Evolutionary conservation across 495 filamentous ascomycete genomes (phyloP), one percentile per base, ranked within the genome.

Genomic region (Talaromyces proteolyticus): DNA sequence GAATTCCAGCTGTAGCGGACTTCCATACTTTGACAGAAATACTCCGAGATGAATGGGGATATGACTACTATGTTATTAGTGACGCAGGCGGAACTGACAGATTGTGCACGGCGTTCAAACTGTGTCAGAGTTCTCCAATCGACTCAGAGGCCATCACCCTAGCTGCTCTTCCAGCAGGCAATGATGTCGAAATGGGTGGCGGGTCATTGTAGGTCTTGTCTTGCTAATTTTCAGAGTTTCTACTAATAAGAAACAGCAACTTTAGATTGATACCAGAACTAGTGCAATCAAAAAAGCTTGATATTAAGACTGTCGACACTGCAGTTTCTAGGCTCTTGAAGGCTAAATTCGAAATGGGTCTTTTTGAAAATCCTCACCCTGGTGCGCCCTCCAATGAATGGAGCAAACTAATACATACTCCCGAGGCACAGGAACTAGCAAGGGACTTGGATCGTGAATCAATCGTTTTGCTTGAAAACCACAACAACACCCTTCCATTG

Each of bases 151-250:
- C 80, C 2, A 67, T 88, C 3, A 78, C 74, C 5, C 58, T 71
- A 40, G 62, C 74, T 44, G 79, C 78, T 5, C 69, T 88, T 29
- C 77, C 76, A 4, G 82, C 85, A 12, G 84, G 85, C n/a, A 81
- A 79, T 42, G 83, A 87, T 51, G 77, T 84, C n/a, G 85, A 88
- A 55, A 87, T 88, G 85, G 84, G 84, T 26, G 85, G 85, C 44
- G 85, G 85, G 23, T 82, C 78, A 17, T 88, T 77, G 68, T 72
- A 57, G 52, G 68, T 43, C 2, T 3, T 21, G 19, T 10, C 0
- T 17, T 0, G 2, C 6, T n/a, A n/a, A n/a, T 21, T 18, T 43
- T 10, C 21, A 23, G 6, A 14, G 18, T 47, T 10, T 2, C 6
- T 24, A 23, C 24, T 37, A 20, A 47, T 6, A 60, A 42, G 8